Conservation (phyloP, 192 early-diverging fungal species). For the Backusella sp. region DNA sequence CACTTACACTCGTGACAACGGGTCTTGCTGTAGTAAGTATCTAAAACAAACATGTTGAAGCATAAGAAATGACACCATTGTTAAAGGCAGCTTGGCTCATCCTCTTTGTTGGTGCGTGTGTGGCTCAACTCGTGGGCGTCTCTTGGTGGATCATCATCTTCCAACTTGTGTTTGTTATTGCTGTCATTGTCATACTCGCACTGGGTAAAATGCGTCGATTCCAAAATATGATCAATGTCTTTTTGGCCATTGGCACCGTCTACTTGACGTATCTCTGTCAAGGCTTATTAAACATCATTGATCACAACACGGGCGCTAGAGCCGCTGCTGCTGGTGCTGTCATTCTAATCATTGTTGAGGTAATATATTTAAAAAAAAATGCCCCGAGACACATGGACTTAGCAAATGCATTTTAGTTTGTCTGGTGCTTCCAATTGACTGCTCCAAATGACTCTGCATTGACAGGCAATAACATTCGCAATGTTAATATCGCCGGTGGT, state of each 20-base stretch:
- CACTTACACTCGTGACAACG: neutral
- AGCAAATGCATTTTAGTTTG: constrained; percentile 34
- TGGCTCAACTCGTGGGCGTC: constrained; percentile 2
- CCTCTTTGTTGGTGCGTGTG: constrained; percentile 27
- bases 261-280: constrained; percentile 21
- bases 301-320: neutral
- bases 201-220: neutral
- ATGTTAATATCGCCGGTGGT: constrained; percentile 10
- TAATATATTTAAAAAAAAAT: constrained; percentile 1
- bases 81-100: constrained; percentile 34
- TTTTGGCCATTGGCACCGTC: constrained; percentile 24
- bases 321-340: constrained; percentile 30
- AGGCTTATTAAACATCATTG: neutral
- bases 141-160: constrained; percentile 35
- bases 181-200: neutral
- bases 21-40: neutral
- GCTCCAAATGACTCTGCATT: constrained; percentile 55
- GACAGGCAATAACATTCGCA: neutral
- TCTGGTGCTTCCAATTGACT: constrained; percentile 68
- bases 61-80: neutral
- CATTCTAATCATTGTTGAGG: constrained; percentile 34
- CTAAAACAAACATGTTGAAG: too few species aligned
- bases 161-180: constrained; percentile 18
- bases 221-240: constrained; percentile 13
- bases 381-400: neutral